Evolutionary conservation across 2,329 filamentous ascomycete species (phyloP).

Genomic region (Fusarium sublunatum): DNA sequence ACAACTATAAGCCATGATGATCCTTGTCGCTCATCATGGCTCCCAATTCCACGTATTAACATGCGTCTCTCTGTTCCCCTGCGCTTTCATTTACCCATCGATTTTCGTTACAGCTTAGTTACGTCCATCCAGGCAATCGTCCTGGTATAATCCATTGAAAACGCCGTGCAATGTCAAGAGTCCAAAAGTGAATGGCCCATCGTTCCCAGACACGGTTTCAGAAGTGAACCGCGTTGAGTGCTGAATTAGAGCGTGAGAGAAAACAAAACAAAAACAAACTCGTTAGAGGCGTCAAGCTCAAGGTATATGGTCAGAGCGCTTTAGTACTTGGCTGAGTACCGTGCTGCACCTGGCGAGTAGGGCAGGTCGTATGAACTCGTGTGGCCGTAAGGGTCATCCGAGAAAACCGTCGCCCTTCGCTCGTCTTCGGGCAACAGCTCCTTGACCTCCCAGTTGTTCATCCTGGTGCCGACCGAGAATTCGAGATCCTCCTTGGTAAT

Average conservation of each 20-base stretch:
- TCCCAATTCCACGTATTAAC: constrained; percentile 28
- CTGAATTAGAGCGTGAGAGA: constrained; percentile 29
- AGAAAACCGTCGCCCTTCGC: constrained; percentile 77
- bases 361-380: constrained; percentile 65
- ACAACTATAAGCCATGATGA: constrained; percentile 11
- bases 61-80: constrained; percentile 15
- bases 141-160: constrained; percentile 32
- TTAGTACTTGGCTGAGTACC: constrained; percentile 62
- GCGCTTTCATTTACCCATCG: constrained; percentile 14
- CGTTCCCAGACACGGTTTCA: constrained; percentile 8
- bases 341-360: constrained; percentile 58
- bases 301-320: constrained; percentile 1
- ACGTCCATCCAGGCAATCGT: constrained; percentile 10
- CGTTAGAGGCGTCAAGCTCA: constrained; percentile 31
- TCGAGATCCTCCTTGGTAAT: constrained; percentile 98
- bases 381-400: constrained; percentile 73
- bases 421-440: constrained; percentile 86
- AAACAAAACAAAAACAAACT: constrained; percentile 33
- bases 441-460: constrained; percentile 99
- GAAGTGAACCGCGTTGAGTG: constrained; percentile 20
- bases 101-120: constrained; percentile 22
- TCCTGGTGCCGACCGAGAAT: constrained; percentile 94
- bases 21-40: constrained; percentile 9
- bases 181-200: constrained; percentile 23
- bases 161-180: constrained; percentile 41